A percentile compares a stretch with the other conserved stretches of the same genome.
These are phyloP conservation scores for Trypanosoma scelopori DNA, from an alignment of 208 protist species.

Conservation along the genomic window DNA sequence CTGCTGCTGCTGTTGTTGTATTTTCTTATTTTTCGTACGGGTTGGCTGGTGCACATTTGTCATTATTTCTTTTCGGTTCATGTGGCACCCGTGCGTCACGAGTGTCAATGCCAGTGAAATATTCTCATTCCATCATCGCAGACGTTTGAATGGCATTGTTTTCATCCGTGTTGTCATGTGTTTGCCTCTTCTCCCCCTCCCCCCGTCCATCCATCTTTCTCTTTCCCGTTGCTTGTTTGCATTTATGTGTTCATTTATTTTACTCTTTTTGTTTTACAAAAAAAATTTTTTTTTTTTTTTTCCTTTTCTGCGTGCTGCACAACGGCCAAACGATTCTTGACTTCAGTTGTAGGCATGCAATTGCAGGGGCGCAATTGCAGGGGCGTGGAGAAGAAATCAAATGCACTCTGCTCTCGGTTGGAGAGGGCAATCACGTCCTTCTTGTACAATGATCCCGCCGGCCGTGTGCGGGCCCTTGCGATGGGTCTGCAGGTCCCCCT, in stretches of 20 bases:
- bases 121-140: too few species aligned
- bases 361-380: neutral
- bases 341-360: neutral
- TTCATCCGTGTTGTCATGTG: neutral
- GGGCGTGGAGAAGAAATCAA: slow-evolving; percentile 26
- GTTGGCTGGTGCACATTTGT: too few species aligned
- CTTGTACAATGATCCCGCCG: slow-evolving; percentile 51
- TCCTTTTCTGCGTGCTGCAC: slow-evolving; percentile 1
- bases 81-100: neutral
- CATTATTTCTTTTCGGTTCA: neutral
- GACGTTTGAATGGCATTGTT: too few species aligned
- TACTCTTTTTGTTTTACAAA: too few species aligned
- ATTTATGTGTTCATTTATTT: too few species aligned
- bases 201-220: neutral
- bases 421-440: slow-evolving; percentile 63
- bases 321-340: neutral
- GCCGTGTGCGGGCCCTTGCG: slow-evolving; percentile 32
- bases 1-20: neutral
- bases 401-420: slow-evolving; percentile 20
- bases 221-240: slow-evolving; percentile 8
- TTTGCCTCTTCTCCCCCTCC: neutral
- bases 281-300: slow-evolving; percentile 10
- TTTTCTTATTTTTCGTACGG: slow-evolving; percentile 9
- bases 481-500: slow-evolving; percentile 78
- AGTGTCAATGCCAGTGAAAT: too few species aligned